Conservation (phyloP, 768 basidiomycete genomes). For the Termitomyces sp. region DNA sequence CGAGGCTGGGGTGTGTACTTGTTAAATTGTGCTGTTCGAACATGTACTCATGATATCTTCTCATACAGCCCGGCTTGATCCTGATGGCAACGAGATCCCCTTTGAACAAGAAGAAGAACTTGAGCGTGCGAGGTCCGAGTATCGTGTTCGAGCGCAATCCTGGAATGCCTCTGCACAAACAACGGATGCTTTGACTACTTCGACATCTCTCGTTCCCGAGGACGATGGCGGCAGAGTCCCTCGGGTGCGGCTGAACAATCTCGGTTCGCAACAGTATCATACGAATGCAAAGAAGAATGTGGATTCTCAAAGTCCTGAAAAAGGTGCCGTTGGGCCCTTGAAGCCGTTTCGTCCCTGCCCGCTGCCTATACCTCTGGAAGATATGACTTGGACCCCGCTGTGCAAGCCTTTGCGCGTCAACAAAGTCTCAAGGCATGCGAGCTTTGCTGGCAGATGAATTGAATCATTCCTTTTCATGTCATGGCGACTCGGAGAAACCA, state of each 20-base stretch:
- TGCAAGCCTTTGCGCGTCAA: conserved; percentile 18
- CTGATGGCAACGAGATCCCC: conserved; percentile 61
- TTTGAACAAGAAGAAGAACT: conserved; percentile 58
- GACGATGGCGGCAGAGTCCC: conserved; percentile 11
- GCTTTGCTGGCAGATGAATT: conserved; percentile 36
- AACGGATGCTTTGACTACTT: conserved; percentile 12
- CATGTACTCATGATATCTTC: conserved; percentile 1
- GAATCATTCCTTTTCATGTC: neutral
- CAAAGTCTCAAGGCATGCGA: conserved; percentile 29
- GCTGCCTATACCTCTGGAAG: conserved; percentile 49
- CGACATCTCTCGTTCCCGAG: conserved; percentile 16
- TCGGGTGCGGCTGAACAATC: conserved; percentile 17
- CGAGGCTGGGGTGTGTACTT: conserved; percentile 41
- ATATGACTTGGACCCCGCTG: conserved; percentile 34
- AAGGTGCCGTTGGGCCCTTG: conserved; percentile 2
- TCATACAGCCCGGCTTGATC: conserved; percentile 38
- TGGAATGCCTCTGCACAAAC: neutral
- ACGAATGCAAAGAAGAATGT: conserved; percentile 18
- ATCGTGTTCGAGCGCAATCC: conserved; percentile 31
- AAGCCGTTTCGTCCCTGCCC: conserved; percentile 36
- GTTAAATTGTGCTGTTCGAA: neutral
- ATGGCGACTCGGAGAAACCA: neutral
- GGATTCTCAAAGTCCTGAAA: neutral
- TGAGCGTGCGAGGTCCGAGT: conserved; percentile 46
- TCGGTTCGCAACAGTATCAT: neutral